Base-by-base conservation (phyloP, 2,329 filamentous ascomycete genomes). In the Arthrobotrys pseudoclavata region DNA sequence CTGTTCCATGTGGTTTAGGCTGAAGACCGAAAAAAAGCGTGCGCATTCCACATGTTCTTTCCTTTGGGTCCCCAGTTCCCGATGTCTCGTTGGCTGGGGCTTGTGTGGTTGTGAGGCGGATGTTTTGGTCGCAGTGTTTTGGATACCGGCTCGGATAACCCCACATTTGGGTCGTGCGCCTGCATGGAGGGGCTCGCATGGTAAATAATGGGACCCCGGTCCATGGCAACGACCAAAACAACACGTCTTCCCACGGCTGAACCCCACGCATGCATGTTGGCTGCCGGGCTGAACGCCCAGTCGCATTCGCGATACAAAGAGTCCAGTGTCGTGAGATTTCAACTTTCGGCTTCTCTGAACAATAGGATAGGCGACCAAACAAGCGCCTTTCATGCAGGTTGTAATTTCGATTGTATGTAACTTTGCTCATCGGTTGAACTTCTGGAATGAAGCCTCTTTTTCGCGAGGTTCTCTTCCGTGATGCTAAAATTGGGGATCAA, bases 381-480 rank as follows among this genome's bases (percentile, higher is more conserved):
- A 69, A 76, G 71, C 71, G 71, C 63, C 66, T 63, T 69, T 76
- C 71, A 76, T 76, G 71, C 71, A 76, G 26, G 45, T 34, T 31
- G 34, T 69, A 68, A 76, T 76, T 76, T 76, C 26, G 61, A 42
- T 67, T 26, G 47, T 48, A 24, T 26, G 47, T 48, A 24, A 47
- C 22, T n/a, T 61, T 74, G 37, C 69, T 52, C 53, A 37, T 67
- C 62, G 62, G 69, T 47, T 74, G 68, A 71, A 62, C 60, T 57
- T 42, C 61, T 74, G 69, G 69, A 74, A 74, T 74, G 69, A 74
- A 74, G 63, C 71, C 69, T 48, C 22, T 24, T 50, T 45, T 50
- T 50, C 47, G 22, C 61, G 22, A 48, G 57, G 57, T 64, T 48
- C 48, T 69, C 31, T 31, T 63, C 29, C 45, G 53, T 29, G 48